A percentile compares a stretch with the other conserved stretches of the same genome.
Evolutionary conservation across 139 green algal genomes (phyloP).

Genomic region (Tetraselmis chui): DNA sequence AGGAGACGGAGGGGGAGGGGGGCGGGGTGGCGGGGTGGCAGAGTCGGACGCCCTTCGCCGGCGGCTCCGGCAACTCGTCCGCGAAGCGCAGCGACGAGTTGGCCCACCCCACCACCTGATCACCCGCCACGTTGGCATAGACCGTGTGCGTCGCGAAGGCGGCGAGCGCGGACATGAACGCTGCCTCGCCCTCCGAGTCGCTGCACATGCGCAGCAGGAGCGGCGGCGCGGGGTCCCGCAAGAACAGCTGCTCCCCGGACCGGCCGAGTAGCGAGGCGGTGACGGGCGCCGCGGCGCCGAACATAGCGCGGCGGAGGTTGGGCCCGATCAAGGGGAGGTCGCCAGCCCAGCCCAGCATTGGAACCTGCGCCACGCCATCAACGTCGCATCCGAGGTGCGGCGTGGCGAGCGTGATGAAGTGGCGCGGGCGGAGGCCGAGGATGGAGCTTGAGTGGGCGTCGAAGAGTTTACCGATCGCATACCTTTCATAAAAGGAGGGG

Average conservation of each 20-base stretch:
- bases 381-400: constrained; percentile 71
- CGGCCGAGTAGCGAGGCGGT: background rate
- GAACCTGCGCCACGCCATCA: background rate
- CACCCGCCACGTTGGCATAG: constrained; percentile 51
- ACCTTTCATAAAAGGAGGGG: background rate
- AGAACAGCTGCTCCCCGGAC: background rate
- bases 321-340: background rate
- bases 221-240: constrained; percentile 1
- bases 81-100: constrained; percentile 60
- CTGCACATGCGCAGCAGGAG: constrained; percentile 47
- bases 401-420: constrained; percentile 75
- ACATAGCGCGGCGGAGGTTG: background rate
- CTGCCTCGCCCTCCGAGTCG: constrained; percentile 30
- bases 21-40: no score
- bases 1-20: background rate
- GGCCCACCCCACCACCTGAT: constrained; percentile 58
- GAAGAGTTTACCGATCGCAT: constrained; percentile 33
- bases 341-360: background rate
- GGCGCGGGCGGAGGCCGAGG: constrained; percentile 46
- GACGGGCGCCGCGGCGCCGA: background rate
- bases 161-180: constrained; percentile 51
- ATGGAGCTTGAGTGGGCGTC: constrained; percentile 33
- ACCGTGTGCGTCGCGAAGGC: constrained; percentile 55
- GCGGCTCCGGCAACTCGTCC: constrained; percentile 47
- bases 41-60: background rate